Base-by-base conservation (phyloP, 2,329 filamentous ascomycete species). In the Chlorencoelia australis region DNA sequence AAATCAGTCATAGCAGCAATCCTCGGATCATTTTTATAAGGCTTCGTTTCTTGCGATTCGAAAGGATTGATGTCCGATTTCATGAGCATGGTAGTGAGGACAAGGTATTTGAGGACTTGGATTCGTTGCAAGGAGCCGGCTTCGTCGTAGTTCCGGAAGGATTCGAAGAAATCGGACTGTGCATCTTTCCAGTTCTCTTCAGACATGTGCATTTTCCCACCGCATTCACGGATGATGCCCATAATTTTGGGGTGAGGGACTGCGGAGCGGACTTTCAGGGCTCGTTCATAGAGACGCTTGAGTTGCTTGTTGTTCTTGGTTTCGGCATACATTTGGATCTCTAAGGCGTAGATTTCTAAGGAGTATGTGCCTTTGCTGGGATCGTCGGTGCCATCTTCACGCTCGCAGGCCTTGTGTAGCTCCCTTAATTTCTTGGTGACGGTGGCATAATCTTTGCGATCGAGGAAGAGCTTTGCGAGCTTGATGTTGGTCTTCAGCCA, bases 171-270 rank as follows among this genome's bases (percentile, higher is more conserved):
- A 65, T 96, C 91, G 51, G 79, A 89, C 62, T 96, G 88, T 1
- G 91, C 91, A 54, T 88, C 85, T 59, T 91, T 86, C 91, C 91
- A 98, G 59, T 96, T 96, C 65, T 96, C 91, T 68, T 98, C 91
- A 59, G 84, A 91, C 91, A 98, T 96, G 66, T 96, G 88, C 91
- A 98, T 98, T 69, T 98, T 98, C 51, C 91, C 91, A 53, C 91
- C 91, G 58, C 91, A 98, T 65, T 98, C 91, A 37, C 89, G 82
- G 56, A 98, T 98, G 59, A 98, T 89, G 34, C 91, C 91, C 86
- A 96, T 95, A 59, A 98, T 94, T 64, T 94, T 94, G 41, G 91
- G 91, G 63, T 98, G 91, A 25, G 91, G 89, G 9, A 98, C 91
- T 0, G 91, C 91, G n/a, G 91, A 96, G 44, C 86, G 81, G 37